phyloP scores from a whole-genome alignment of 805 yeast genomes.

The Barnettozyma siamensis region DNA sequence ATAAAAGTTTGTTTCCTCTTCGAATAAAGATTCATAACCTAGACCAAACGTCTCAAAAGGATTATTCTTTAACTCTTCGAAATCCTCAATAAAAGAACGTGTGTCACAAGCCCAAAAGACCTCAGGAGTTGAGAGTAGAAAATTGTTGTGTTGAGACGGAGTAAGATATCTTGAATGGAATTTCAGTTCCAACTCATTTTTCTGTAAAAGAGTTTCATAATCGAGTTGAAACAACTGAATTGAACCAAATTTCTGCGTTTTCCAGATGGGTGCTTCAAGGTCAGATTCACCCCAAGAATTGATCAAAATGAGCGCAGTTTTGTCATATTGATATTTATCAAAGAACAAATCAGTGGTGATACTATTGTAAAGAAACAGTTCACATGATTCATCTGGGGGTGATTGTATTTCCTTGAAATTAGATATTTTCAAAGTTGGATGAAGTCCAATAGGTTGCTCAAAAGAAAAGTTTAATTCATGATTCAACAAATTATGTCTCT shows the following conservation, averaged over 20 bases:
- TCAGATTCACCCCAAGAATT: conserved; percentile 51
- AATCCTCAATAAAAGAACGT: conserved; percentile 18
- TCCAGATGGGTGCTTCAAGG: conserved; percentile 51
- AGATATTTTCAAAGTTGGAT: conserved; percentile 27
- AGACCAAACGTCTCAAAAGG: conserved; percentile 35
- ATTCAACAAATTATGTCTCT: conserved; percentile 16
- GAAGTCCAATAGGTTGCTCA: conserved; percentile 31
- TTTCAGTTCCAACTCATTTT: conserved; percentile 31
- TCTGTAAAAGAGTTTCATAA: conserved; percentile 4
- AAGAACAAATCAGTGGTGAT: conserved; percentile 43
- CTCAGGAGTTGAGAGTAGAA: conserved; percentile 30
- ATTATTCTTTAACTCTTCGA: conserved; percentile 22
- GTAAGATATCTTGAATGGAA: conserved; percentile 47
- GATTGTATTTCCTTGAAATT: conserved; percentile 8
- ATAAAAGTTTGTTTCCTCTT: conserved; percentile 38
- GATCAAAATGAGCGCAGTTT: conserved; percentile 27
- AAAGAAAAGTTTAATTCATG: conserved; percentile 12
- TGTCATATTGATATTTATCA: conserved; percentile 48
- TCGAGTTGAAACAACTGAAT: conserved; percentile 34
- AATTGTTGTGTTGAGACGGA: conserved; percentile 28
- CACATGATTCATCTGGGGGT: conserved; percentile 29
- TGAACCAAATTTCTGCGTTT: conserved; percentile 40
- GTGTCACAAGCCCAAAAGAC: conserved; percentile 49
- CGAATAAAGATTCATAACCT: conserved; percentile 44
- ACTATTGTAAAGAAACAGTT: conserved; percentile 36